These are phyloP conservation scores for Auricularia sp. DNA, from an alignment of 768 basidiomycete species.

Conservation along the genomic window DNA sequence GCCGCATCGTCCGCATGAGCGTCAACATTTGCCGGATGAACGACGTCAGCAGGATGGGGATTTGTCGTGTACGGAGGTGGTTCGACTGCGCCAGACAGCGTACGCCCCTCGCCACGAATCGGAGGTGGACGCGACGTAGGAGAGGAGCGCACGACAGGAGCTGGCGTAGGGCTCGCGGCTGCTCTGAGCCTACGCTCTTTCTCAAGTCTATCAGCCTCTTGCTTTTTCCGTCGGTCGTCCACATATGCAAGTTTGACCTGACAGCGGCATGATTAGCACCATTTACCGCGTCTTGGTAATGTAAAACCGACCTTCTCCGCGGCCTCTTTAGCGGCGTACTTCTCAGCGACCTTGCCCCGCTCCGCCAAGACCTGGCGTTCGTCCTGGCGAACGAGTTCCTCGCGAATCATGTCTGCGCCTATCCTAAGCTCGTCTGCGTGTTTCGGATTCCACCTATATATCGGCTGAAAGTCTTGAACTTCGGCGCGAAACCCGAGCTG, in stretches of 20 bases:
- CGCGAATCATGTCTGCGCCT: constrained; percentile 56
- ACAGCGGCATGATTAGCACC: background rate
- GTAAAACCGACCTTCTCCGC: constrained; percentile 41
- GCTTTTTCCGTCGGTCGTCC: constrained; percentile 61
- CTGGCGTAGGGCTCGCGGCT: constrained; percentile 9
- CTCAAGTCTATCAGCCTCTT: constrained; percentile 48
- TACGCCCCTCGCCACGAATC: background rate
- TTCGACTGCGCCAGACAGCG: background rate
- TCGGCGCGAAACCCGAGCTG: constrained; percentile 73
- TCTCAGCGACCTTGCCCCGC: constrained; percentile 44
- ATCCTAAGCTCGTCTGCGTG: constrained; percentile 46
- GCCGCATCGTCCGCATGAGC: background rate
- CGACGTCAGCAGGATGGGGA: background rate
- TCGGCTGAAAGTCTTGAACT: constrained; percentile 62
- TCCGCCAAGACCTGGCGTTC: constrained; percentile 37
- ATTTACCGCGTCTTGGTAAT: background rate
- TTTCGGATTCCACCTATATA: constrained; percentile 50
- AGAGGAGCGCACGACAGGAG: background rate
- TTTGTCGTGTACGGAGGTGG: background rate
- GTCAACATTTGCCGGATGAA: background rate
- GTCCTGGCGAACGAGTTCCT: constrained; percentile 46
- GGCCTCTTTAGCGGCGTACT: constrained; percentile 43
- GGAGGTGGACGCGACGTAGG: background rate
- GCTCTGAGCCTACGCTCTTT: constrained; percentile 37
- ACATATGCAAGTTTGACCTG: constrained; percentile 73